Conservation (phyloP, 768 basidiomycete genomes). For the Leccinum arenicola region DNA sequence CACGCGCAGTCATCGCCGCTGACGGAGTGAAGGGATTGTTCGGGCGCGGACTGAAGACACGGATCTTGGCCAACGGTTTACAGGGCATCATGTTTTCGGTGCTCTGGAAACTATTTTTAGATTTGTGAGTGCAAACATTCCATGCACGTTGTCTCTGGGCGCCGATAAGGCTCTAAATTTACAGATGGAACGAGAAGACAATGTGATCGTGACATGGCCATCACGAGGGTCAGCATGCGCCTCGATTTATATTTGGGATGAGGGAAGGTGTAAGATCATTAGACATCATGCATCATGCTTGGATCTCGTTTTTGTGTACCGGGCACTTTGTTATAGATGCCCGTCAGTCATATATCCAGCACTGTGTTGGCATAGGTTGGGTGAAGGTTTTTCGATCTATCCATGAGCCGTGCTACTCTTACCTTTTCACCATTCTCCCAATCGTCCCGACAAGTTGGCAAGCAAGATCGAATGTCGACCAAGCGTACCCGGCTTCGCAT, state of each 20-base stretch:
- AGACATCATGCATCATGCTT: not conserved
- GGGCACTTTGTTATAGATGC: not conserved
- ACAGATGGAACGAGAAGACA: constrained; percentile 37
- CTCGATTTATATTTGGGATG: not conserved
- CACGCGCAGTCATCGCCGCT: constrained; percentile 64
- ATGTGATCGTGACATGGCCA: not conserved
- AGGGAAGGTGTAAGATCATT: not conserved
- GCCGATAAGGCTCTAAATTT: not conserved
- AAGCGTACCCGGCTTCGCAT: constrained; percentile 18
- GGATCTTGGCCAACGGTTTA: constrained; percentile 85
- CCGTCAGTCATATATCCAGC: not conserved
- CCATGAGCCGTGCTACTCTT: constrained; percentile 6
- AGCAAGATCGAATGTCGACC: constrained; percentile 40
- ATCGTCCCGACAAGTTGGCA: constrained; percentile 42
- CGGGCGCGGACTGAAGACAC: constrained; percentile 85
- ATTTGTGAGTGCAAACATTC: constrained; percentile 58
- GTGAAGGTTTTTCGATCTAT: not conserved
- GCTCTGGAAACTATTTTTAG: constrained; percentile 88
- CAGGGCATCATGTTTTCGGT: constrained; percentile 91
- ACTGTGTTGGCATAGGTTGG: too few species aligned
- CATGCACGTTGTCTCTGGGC: not conserved
- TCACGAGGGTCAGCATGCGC: not conserved
- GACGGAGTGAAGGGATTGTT: constrained; percentile 84
- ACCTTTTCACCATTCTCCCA: constrained; percentile 18
- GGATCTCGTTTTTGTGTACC: not conserved